These are phyloP conservation scores for Gnetum montanum DNA, from an alignment of 75 land plant species.

Conservation along the genomic window DNA sequence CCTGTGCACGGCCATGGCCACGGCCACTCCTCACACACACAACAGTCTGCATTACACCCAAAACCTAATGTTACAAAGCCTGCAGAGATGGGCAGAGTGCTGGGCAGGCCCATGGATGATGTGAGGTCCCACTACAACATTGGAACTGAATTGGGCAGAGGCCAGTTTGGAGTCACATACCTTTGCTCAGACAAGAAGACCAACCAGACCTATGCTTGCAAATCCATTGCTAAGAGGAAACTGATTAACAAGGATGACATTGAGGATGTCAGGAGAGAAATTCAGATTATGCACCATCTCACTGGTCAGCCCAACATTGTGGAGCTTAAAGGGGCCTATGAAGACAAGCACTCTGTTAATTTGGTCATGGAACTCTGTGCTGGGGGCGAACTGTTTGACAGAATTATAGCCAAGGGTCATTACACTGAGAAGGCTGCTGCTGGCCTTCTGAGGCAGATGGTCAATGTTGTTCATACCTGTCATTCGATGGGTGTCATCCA, in stretches of 20 bases:
- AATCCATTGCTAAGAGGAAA: slow-evolving; percentile 40
- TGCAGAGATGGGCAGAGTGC: slow-evolving; percentile 29
- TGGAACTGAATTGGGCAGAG: slow-evolving; percentile 60
- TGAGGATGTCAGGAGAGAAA: too few species aligned
- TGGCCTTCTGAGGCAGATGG: slow-evolving; percentile 32
- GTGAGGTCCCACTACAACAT: slow-evolving; percentile 20
- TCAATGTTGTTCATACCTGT: slow-evolving; percentile 42
- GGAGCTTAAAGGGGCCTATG: slow-evolving; percentile 42
- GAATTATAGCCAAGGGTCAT: slow-evolving; percentile 53
- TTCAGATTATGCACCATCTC: slow-evolving; percentile 59
- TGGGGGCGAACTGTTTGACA: slow-evolving; percentile 62
- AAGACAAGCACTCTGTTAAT: slow-evolving; percentile 43
- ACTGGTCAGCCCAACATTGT: slow-evolving; percentile 49
- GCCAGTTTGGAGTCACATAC: slow-evolving; percentile 61
- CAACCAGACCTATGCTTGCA: slow-evolving; percentile 34
- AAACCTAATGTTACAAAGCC: slow-evolving; percentile 11
- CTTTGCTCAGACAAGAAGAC: slow-evolving; percentile 33
- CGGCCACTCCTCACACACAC: too few species aligned
- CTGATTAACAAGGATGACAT: slow-evolving; percentile 29
- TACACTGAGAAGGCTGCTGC: slow-evolving; percentile 55
- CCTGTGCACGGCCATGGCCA: too few species aligned
- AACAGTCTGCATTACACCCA: too few species aligned
- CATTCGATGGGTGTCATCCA: slow-evolving; percentile 62
- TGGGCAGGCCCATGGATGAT: slow-evolving; percentile 43
- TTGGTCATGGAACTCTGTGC: slow-evolving; percentile 58